phyloP scores from a whole-genome alignment of 2,329 filamentous ascomycete species.

The Pseudophaeomoniella oleicola region DNA sequence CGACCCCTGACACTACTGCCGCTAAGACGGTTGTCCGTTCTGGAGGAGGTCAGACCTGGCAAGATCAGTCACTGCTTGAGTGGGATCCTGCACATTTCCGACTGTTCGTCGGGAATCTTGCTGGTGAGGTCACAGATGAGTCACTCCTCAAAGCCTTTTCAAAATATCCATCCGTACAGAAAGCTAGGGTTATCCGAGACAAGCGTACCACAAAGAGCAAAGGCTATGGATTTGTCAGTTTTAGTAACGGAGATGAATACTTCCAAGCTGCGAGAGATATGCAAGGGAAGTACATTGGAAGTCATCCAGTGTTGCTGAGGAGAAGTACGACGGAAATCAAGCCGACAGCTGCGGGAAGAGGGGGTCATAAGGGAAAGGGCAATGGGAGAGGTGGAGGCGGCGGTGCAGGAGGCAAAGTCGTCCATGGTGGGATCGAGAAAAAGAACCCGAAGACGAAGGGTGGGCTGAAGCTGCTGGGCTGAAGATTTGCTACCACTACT shows the following conservation, averaged over 20 bases:
- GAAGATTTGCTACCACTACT: too few species aligned
- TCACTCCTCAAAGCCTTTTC: slow-evolving; percentile 87
- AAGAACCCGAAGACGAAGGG: slow-evolving; percentile 31
- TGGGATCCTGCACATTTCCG: slow-evolving; percentile 94
- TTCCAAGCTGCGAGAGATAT: slow-evolving; percentile 95
- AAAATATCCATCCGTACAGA: slow-evolving; percentile 74
- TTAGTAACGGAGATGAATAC: slow-evolving; percentile 88
- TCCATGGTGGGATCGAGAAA: slow-evolving; percentile 26
- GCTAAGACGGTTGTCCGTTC: slow-evolving; percentile 78
- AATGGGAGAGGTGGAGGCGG: slow-evolving; percentile 22
- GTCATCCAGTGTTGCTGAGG: slow-evolving; percentile 76
- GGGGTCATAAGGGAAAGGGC: slow-evolving; percentile 40
- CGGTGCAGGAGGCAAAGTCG: slow-evolving; percentile 21
- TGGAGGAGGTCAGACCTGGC: slow-evolving; percentile 87
- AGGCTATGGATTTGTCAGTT: slow-evolving; percentile 92
- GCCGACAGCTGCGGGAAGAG: slow-evolving; percentile 52
- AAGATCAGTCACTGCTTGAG: slow-evolving; percentile 73
- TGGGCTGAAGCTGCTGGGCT: slow-evolving; percentile 28
- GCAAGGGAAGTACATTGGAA: slow-evolving; percentile 98
- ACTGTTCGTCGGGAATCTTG: slow-evolving; percentile 90
- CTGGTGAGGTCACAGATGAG: slow-evolving; percentile 94
- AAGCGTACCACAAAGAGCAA: slow-evolving; percentile 94
- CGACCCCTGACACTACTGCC: slow-evolving; percentile 21
- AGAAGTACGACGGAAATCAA: slow-evolving; percentile 88
- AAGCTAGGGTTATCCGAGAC: slow-evolving; percentile 85